Evolutionary conservation across 1,284 basidiomycete species (phyloP), one percentile per base, ranked within the genome.

Genomic region (Hemileia vastatrix): DNA sequence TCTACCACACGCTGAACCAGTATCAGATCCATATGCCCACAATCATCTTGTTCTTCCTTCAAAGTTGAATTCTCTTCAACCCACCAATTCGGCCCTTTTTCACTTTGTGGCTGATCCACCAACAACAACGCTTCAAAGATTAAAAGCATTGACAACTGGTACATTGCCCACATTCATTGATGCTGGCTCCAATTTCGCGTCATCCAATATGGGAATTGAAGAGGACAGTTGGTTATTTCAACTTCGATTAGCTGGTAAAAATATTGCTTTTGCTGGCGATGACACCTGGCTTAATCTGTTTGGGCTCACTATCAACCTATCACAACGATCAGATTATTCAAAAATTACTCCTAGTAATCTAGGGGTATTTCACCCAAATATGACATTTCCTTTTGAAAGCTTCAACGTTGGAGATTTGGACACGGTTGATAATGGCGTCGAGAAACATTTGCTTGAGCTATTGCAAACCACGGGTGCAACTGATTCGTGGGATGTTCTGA

Each of bases 401-500:
- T 98, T 99, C 82, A 94, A 98, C 76, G 94, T 99, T 64, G 94
- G 97, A 76, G 95, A 98, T 74, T 81, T 98, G 15, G 90, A 98
- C 72, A 88, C 90, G 0, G 95, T 98, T 40, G 95, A 98, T 72
- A 80, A 86, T 55, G 93, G 94, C 6, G 92, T 98, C 61, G 84
- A 87, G 47, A 71, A 78, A 11, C 84, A 90, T 70, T 81, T 98
- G n/a, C 84, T 91, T 67, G 87, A 89, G 0, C 82, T 93, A 11
- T 80, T 97, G 4, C 56, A 70, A 61, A 8, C 78, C 77, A 51
- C 78, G 66, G 36, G 51, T 1, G 64, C 45, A n/a, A 68, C 73
- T 54, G 21, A 67, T 21, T 64, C 62, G 45, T 89, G 87, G 87
- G 86, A 91, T 71, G 82, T 97, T 60, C 79, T 94, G 23, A 83